Conservation (phyloP, 768 basidiomycete species). For the Suillus subluteus region DNA sequence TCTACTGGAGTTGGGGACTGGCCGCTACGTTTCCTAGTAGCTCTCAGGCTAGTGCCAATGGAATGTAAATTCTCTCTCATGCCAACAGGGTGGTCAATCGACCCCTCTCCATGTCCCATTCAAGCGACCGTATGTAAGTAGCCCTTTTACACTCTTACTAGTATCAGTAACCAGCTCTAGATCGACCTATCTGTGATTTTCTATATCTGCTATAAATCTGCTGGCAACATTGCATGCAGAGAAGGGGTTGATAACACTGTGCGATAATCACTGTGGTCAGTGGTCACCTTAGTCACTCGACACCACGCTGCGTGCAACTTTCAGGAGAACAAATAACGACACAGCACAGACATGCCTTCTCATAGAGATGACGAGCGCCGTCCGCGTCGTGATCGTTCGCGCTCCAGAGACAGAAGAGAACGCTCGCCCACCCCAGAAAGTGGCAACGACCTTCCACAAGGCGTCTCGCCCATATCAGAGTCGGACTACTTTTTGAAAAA, state of each 20-base stretch:
- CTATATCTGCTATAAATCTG: background rate
- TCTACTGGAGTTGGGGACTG: no score
- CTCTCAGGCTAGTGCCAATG: no score
- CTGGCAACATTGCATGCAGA: background rate
- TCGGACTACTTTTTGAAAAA: constrained; percentile 90
- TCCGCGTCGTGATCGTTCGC: constrained; percentile 32
- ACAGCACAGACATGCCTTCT: constrained; percentile 18
- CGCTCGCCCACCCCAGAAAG: constrained; percentile 52
- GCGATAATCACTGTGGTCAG: background rate
- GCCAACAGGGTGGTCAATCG: background rate
- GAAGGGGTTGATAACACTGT: background rate
- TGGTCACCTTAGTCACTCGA: background rate
- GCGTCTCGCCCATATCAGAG: constrained; percentile 68
- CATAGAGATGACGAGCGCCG: constrained; percentile 12
- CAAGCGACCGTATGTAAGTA: background rate
- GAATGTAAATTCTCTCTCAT: no score
- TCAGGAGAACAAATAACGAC: background rate
- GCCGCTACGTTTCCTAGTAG: no score
- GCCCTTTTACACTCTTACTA: no score
- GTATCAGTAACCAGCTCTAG: background rate
- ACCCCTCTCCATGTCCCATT: background rate
- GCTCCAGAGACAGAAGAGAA: constrained; percentile 2
- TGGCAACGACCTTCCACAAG: constrained; percentile 50
- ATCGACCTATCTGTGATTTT: background rate
- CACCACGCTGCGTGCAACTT: background rate